These are phyloP conservation scores for Passalora sequoiae DNA, from an alignment of 2,329 filamentous ascomycete species.

Conservation along the genomic window DNA sequence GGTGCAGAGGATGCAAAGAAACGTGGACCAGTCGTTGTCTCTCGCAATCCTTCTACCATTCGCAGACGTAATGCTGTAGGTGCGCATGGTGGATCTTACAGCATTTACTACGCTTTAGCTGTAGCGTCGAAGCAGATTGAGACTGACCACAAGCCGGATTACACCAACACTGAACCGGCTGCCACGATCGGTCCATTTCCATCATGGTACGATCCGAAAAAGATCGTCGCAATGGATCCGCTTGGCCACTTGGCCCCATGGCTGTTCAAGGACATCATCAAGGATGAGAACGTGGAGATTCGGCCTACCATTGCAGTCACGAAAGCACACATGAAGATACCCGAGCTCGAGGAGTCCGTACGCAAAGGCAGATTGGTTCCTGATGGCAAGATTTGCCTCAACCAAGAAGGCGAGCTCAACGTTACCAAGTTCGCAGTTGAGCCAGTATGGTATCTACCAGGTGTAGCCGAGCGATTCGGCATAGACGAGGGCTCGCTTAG, in stretches of 20 bases:
- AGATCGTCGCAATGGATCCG: constrained; percentile 97
- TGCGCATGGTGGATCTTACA: constrained; percentile 84
- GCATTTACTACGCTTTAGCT: constrained; percentile 89
- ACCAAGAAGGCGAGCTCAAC: constrained; percentile 76
- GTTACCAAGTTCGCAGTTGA: constrained; percentile 98
- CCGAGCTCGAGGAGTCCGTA: constrained; percentile 87
- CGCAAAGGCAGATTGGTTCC: constrained; percentile 66
- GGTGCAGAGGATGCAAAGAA: constrained; percentile 68
- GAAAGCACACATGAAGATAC: constrained; percentile 91
- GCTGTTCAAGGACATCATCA: constrained; percentile 73
- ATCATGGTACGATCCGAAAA: constrained; percentile 82
- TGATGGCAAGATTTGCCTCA: constrained; percentile 88
- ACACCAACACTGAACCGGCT: constrained; percentile 87
- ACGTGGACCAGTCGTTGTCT: constrained; percentile 85
- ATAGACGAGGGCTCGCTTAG: constrained; percentile 89
- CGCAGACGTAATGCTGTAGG: constrained; percentile 70
- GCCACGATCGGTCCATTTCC: constrained; percentile 81
- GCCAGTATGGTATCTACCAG: constrained; percentile 61
- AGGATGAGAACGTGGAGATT: constrained; percentile 61
- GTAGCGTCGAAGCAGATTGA: constrained; percentile 86
- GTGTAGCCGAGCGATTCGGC: constrained; percentile 81
- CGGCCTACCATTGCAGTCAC: constrained; percentile 83
- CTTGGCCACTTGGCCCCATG: constrained; percentile 82
- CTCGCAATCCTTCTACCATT: constrained; percentile 68
- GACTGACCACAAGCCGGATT: constrained; percentile 71